Evolutionary conservation across 129 eudicot genomes (phyloP).

Genomic region (Flaveria trinervia): DNA sequence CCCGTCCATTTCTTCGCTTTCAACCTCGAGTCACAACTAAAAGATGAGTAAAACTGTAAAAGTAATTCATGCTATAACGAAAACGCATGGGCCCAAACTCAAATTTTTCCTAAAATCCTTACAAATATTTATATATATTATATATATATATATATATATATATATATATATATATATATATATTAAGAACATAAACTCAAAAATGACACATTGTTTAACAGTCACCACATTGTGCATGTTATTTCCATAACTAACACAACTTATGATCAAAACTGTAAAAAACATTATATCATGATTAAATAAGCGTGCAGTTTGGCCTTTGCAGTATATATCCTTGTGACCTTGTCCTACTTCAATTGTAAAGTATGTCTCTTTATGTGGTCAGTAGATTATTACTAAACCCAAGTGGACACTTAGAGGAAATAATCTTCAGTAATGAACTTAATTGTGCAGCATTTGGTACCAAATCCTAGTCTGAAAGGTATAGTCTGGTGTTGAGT

Average conservation of each 20-base stretch:
- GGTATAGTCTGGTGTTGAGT: constrained; percentile 2
- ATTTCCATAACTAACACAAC: constrained; percentile 14
- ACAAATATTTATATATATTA: background rate
- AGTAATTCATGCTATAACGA: no score
- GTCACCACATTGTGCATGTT: constrained; percentile 17
- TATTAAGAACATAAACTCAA: constrained; percentile 2
- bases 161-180: no score
- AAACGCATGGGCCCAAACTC: background rate
- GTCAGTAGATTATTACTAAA: constrained; percentile 10
- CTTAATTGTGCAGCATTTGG: constrained; percentile 8
- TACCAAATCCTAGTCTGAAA: constrained; percentile 18
- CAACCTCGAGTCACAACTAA: no score
- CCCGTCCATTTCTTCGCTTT: no score
- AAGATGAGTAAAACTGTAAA: no score
- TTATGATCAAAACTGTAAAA: constrained; percentile 32
- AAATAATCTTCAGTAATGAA: constrained; percentile 13
- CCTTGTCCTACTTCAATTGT: background rate
- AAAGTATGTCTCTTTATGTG: constrained; percentile 1
- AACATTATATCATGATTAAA: constrained; percentile 10
- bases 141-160: no score
- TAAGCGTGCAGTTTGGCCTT: constrained; percentile 3
- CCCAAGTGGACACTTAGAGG: constrained; percentile 14
- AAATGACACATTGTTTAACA: background rate
- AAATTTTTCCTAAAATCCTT: background rate
- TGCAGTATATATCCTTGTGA: background rate